phyloP scores from a whole-genome alignment of 2,329 filamentous ascomycete species.

The Exophiala alcalophila region DNA sequence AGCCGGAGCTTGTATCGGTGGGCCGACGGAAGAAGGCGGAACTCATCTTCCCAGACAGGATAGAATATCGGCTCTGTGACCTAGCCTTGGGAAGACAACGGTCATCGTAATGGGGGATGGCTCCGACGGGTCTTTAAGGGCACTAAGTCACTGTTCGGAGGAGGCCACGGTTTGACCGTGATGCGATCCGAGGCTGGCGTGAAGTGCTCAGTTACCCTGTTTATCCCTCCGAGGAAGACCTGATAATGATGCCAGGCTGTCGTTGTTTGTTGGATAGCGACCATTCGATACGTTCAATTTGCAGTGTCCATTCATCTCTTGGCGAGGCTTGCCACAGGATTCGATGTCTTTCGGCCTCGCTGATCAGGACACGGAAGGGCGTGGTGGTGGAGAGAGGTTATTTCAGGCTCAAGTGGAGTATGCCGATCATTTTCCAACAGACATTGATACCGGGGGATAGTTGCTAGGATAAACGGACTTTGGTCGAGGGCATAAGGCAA shows the following conservation, averaged over 20 bases:
- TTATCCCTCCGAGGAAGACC: too few species aligned
- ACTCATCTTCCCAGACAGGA: conserved; percentile 15
- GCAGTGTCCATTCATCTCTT: conserved; percentile 12
- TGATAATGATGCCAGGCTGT: too few species aligned
- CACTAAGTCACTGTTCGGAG: background rate
- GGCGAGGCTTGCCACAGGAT: conserved; percentile 16
- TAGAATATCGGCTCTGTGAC: background rate
- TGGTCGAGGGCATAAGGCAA: too few species aligned
- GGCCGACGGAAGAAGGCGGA: conserved; percentile 27
- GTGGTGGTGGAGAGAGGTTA: too few species aligned
- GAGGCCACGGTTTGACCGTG: background rate
- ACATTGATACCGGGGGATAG: too few species aligned
- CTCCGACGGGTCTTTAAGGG: background rate
- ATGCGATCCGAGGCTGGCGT: too few species aligned
- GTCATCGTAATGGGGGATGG: background rate
- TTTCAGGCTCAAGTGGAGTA: too few species aligned
- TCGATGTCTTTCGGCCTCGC: conserved; percentile 11
- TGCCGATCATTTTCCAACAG: too few species aligned
- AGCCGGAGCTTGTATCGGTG: conserved; percentile 21
- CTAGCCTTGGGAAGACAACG: background rate
- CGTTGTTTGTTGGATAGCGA: background rate
- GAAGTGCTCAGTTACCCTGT: too few species aligned
- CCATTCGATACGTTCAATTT: conserved; percentile 8
- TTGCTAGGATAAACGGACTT: too few species aligned
- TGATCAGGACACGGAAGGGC: conserved; percentile 7